Conservation (phyloP, 495 filamentous ascomycete genomes). For the Aspergillus mulundensis region DNA sequence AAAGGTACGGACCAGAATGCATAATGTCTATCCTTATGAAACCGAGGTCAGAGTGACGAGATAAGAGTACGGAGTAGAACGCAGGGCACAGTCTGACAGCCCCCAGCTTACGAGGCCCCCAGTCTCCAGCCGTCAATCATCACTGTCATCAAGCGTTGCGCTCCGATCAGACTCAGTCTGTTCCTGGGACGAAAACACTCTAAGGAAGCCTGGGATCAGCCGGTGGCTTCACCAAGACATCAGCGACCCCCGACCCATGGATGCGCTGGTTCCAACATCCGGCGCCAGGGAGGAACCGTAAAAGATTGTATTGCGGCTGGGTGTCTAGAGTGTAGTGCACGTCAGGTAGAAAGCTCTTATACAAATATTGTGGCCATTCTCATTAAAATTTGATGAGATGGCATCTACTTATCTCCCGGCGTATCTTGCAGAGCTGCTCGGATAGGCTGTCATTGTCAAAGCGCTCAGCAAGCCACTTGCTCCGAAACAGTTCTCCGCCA, state of each 20-base stretch:
- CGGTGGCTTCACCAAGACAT: background rate
- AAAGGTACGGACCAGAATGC: background rate
- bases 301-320: background rate
- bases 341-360: background rate
- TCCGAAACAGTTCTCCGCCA: constrained; percentile 18
- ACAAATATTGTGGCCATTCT: background rate
- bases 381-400: background rate
- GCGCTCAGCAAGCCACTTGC: constrained; percentile 16
- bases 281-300: background rate
- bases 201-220: background rate
- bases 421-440: background rate
- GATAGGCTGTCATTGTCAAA: constrained; percentile 23
- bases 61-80: background rate
- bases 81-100: background rate
- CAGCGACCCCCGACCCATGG: background rate
- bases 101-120: background rate
- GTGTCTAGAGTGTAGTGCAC: background rate
- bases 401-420: background rate
- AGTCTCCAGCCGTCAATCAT: background rate
- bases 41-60: background rate
- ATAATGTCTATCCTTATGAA: background rate
- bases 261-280: background rate
- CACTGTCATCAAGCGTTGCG: background rate
- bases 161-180: background rate
- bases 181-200: background rate